Evolutionary conservation across 495 filamentous ascomycete species (phyloP), one percentile per base, ranked within the genome.

Genomic region (Talaromyces adpressus): DNA sequence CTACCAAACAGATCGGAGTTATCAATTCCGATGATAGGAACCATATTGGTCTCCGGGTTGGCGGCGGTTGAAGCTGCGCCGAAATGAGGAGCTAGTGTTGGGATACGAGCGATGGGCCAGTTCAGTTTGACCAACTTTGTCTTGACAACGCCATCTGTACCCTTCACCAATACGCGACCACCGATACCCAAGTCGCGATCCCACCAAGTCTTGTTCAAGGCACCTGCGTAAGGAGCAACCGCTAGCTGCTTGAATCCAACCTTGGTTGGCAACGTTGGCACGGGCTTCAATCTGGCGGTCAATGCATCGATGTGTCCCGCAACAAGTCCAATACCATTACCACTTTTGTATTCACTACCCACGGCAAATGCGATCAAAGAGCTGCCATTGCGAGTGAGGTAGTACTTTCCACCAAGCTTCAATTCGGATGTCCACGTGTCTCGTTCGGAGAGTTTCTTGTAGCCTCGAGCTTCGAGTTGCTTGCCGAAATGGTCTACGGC

Each of bases 221-320:
- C 91, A 36, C 94, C 92, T 11, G 92, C 94, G 71, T 97, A 98
- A 0, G 90, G 94, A 4, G 94, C 94, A 32, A 98, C 89, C 5
- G 89, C 93, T 4, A 98, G 81, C 77, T 97, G 91, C n/a, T 87
- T 67, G 73, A 91, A 98, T 34, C 93, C 93, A 23, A 89, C 86
- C 69, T 88, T 91, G 57, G 78, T 88, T 6, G 87, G 84, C 65
- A 96, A 85, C 66, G 87, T 91, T 63, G 91, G 88, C 4, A 96
- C 86, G 3, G 93, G 93, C 85, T 98, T 98, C 65, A 97, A 69
- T 69, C 82, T 89, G 62, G 91, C 90, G 1, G 91, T 95, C 59
- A 97, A 77, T 57, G 93, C 93, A 76, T 98, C 94, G 63, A 97
- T 87, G 70, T 98, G 94, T 25, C 91, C 92, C 8, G 91, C 94